A percentile compares a stretch with the other conserved stretches of the same genome.
Evolutionary conservation across 1,284 basidiomycete genomes (phyloP).

Genomic region (Laetiporus sulphureus): DNA sequence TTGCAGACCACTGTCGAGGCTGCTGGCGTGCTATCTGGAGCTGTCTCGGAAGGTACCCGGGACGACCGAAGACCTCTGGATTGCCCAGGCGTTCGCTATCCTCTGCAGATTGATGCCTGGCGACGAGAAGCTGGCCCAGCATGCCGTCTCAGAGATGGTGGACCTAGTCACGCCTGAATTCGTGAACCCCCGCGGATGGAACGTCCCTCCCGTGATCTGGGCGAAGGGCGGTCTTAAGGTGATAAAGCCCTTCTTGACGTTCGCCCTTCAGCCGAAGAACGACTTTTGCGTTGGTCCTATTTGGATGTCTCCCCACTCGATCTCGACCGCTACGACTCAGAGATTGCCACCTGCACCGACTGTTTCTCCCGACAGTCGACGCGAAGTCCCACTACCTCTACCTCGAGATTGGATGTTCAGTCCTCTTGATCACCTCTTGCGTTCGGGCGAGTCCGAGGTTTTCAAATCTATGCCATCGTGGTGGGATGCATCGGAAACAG

Average conservation of each 20-base stretch:
- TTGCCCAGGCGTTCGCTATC: slow-evolving; percentile 55
- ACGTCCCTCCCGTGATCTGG: slow-evolving; percentile 38
- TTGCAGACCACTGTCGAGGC: slow-evolving; percentile 43
- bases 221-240: slow-evolving; percentile 42
- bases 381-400: slow-evolving; percentile 54
- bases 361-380: slow-evolving; percentile 14
- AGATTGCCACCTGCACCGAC: slow-evolving; percentile 38
- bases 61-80: slow-evolving; percentile 52
- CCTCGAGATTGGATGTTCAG: slow-evolving; percentile 66
- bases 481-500: slow-evolving; percentile 80
- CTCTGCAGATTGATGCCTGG: slow-evolving; percentile 52
- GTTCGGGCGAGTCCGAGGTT: slow-evolving; percentile 69
- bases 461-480: slow-evolving; percentile 62
- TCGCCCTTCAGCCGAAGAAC: slow-evolving; percentile 31
- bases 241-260: slow-evolving; percentile 54
- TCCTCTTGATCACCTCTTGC: slow-evolving; percentile 77
- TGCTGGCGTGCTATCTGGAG: slow-evolving; percentile 49
- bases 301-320: slow-evolving; percentile 42
- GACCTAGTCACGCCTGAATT: slow-evolving; percentile 34
- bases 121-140: slow-evolving; percentile 49
- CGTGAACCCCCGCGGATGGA: slow-evolving; percentile 30
- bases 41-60: slow-evolving; percentile 49
- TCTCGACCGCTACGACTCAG: slow-evolving; percentile 46
- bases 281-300: slow-evolving; percentile 39
- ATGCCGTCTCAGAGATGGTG: slow-evolving; percentile 34